Evolutionary conservation across 805 yeast genomes (phyloP).

Genomic region (Danielia reshetovae): DNA sequence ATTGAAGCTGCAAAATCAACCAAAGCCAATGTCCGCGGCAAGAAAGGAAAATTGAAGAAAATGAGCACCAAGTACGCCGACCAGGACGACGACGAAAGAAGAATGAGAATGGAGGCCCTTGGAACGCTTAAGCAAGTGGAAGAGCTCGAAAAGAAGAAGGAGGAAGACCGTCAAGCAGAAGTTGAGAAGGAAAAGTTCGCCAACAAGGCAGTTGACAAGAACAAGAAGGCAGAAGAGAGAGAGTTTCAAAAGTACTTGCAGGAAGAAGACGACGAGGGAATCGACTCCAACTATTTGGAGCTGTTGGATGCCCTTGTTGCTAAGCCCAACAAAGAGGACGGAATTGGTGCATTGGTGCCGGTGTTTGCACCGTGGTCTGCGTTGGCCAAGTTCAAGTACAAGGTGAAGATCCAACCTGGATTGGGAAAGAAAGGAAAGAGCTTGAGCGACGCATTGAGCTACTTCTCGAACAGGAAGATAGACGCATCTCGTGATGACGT

Average conservation of each 20-base stretch:
- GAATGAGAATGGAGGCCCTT: constrained; percentile 68
- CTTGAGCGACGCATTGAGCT: constrained; percentile 60
- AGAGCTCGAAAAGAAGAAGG: constrained; percentile 16
- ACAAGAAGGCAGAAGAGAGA: constrained; percentile 43
- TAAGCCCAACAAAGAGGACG: constrained; percentile 48
- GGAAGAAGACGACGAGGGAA: constrained; percentile 27
- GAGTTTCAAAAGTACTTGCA: constrained; percentile 42
- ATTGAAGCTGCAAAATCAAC: neutral
- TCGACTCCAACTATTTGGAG: constrained; percentile 32
- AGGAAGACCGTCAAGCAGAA: constrained; percentile 18
- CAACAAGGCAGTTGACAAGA: constrained; percentile 33
- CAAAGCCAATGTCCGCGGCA: constrained; percentile 56
- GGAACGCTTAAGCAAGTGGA: constrained; percentile 73
- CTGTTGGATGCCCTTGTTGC: constrained; percentile 43
- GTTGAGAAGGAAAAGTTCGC: constrained; percentile 17
- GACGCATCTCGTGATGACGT: constrained; percentile 41
- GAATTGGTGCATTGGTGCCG: constrained; percentile 63
- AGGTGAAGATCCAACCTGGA: constrained; percentile 79
- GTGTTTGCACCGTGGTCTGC: constrained; percentile 93
- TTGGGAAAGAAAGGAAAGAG: constrained; percentile 85
- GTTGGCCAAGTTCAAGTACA: constrained; percentile 67
- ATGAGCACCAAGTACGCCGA: constrained; percentile 79
- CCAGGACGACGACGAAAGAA: constrained; percentile 88
- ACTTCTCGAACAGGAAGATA: constrained; percentile 48
- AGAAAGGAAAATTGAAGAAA: constrained; percentile 78